Base-by-base conservation (phyloP, 306 rosid genomes). In the Coriaria nepalensis region DNA sequence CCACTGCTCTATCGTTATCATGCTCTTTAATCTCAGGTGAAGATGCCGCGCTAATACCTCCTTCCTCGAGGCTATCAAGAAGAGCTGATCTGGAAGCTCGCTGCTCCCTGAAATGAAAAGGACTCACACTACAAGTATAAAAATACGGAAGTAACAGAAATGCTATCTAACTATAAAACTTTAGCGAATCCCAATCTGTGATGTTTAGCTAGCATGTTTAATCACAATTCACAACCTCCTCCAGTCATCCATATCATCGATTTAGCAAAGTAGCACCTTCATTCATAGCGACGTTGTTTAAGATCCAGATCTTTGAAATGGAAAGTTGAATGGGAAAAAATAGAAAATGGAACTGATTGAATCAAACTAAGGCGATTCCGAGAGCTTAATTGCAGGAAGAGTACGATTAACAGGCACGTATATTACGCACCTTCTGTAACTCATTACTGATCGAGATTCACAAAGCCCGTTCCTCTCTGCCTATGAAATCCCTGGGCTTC, bases 11-110 rank as follows among this genome's bases (percentile, higher is more conserved):
- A 39, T 85, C 94, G 67, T 90, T 85, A 57, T 79, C 95, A 10
- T 65, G 85, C 73, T 90, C 95, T 20, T 67, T 77, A 48, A 75
- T 55, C 47, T 79, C 79, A 37, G 38, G 65, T 10, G 92, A 84
- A 55, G 97, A 77, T 53, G 92, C 69, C 33, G 84, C 60, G 66
- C 73, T 61, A 55, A 90, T 63, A 62, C 98, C 80, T 58, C 98
- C 98, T 66, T 90, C 95, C 76, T 85, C 98, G 12, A 90, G 73
- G 63, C 80, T 74, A 75, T 84, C 94, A 47, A 85, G 45, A 44
- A 79, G 85, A 60, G 95, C 70, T 33, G 87, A 41, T 56, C 57
- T 85, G n/a, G 92, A 75, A 11, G 79, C 61, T 56, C 87, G 94
- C 50, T 40, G 73, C 44, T 88, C 95, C 75, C 95, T 90, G 74